Percentiles rank a stretch among this genome's conserved stretches.
Conservation (phyloP, 2,329 filamentous ascomycete species). For the Cordyceps farinosa region DNA sequence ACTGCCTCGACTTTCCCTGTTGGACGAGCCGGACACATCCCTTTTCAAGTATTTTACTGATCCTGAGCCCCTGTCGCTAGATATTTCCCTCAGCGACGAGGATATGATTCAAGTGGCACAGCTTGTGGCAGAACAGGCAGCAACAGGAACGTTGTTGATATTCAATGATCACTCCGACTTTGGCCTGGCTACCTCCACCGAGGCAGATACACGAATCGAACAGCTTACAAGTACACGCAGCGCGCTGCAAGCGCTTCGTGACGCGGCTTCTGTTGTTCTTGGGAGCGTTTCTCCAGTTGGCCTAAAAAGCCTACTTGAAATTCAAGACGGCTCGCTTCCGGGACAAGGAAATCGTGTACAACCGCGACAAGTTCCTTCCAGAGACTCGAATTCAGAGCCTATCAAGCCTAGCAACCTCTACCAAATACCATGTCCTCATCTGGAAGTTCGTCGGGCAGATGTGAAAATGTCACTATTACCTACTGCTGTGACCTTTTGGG, state of each 20-base stretch:
- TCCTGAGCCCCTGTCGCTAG: constrained; percentile 49
- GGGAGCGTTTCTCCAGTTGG: constrained; percentile 36
- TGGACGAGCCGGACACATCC: constrained; percentile 47
- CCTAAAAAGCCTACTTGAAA: constrained; percentile 50
- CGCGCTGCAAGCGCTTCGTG: constrained; percentile 47
- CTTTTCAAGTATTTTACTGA: constrained; percentile 57
- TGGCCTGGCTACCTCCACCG: constrained; percentile 19
- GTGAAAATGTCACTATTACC: constrained; percentile 69
- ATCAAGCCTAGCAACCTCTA: constrained; percentile 54
- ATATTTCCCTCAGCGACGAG: constrained; percentile 48
- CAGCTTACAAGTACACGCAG: constrained; percentile 43
- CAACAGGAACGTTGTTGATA: constrained; percentile 46
- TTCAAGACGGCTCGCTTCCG: constrained; percentile 54
- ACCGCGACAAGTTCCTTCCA: constrained; percentile 42
- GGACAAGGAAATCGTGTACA: constrained; percentile 51
- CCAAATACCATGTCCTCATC: constrained; percentile 62
- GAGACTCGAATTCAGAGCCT: constrained; percentile 42
- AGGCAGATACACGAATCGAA: constrained; percentile 35
- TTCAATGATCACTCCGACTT: constrained; percentile 24
- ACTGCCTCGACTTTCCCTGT: constrained; percentile 45
- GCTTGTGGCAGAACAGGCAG: constrained; percentile 67
- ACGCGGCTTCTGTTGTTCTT: constrained; percentile 43
- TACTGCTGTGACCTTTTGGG: constrained; percentile 75
- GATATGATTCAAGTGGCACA: constrained; percentile 66
- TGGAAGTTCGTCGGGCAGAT: constrained; percentile 69